Evolutionary conservation across 805 yeast species (phyloP).

Genomic region (Ogataea philodendri): DNA sequence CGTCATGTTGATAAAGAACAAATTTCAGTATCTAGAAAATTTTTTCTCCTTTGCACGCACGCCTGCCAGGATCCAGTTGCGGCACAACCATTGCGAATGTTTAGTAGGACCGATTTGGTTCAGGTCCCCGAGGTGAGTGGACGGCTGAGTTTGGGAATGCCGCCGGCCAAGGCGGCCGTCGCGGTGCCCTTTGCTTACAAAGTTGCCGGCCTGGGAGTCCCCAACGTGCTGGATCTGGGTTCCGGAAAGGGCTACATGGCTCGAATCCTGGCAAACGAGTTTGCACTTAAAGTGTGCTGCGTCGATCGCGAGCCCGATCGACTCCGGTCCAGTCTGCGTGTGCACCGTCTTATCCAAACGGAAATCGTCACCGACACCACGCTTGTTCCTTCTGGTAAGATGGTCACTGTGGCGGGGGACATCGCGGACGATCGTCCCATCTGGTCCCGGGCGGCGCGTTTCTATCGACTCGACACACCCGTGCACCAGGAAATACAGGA

Average conservation of each 20-base stretch:
- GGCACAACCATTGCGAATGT: constrained; percentile 3
- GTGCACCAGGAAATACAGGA: background rate
- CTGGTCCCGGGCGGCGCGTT: constrained; percentile 5
- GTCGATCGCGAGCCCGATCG: constrained; percentile 26
- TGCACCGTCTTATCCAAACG: constrained; percentile 24
- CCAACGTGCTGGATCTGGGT: constrained; percentile 28
- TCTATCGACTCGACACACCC: constrained; percentile 13
- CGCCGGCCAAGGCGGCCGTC: constrained; percentile 11
- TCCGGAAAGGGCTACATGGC: constrained; percentile 34
- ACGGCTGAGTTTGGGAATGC: constrained; percentile 19
- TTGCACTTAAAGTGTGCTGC: constrained; percentile 20
- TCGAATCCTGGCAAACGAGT: constrained; percentile 23
- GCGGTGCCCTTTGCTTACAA: constrained; percentile 19
- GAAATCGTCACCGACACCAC: constrained; percentile 5
- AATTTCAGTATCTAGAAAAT: constrained; percentile 9
- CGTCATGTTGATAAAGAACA: constrained; percentile 24
- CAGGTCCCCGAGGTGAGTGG: constrained; percentile 2
- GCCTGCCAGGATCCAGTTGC: constrained; percentile 1
- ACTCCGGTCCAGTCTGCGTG: constrained; percentile 20
- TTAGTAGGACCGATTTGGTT: constrained; percentile 9
- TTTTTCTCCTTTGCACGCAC: constrained; percentile 10
- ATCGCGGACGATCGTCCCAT: constrained; percentile 12
- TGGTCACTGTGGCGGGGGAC: constrained; percentile 10
- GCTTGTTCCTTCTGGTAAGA: constrained; percentile 12
- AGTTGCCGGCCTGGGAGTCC: constrained; percentile 4